Base-by-base conservation (phyloP, 192 early-diverging fungal species). In the Helicostylum pulchrum region DNA sequence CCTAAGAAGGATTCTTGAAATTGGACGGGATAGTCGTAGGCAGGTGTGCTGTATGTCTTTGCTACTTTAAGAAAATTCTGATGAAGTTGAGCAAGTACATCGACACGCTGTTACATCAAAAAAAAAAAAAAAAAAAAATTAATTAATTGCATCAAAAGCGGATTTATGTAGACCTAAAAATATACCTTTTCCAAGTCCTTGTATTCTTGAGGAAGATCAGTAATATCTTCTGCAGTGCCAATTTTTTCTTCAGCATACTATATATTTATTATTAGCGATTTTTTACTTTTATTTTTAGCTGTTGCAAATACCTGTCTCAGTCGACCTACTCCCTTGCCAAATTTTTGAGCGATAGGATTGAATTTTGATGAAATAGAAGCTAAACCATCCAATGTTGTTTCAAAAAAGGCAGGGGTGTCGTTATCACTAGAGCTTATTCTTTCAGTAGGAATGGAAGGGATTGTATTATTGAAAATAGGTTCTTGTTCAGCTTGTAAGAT, bases 181-280 rank as follows among this genome's bases (percentile, higher is more conserved):
- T 66, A 53, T 77, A 90, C 90, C 80, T 81, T 81, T 68, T 96
- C 95, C 51, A 97, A 80, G 52, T 88, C 85, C 47, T 88, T 77
- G 73, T 96, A 97, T 67, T 97, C 95, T 57, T 78, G 78, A 39
- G 95, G 93, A 43, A 97, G 85, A 58, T 89, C 89, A 21, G 95
- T 97, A 42, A 93, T 80, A 60, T 94, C 91, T 17, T 81, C 80
- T 14, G 78, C 78, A 49, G 72, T 87, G 19, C 88, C 90, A 62
- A 95, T 79, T 74, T 85, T 87, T 67, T 97, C 95, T 50, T 56
- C 31, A 17, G 53, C 53, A 56, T 56, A 56, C 85, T 82, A 15
- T 90, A 30, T 3, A n/a, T 11, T 11, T 15, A 12, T 15, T 11
- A 15, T 12, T 14, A 54, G 30, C 53, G 52, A 30, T 31, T 17